A percentile compares a stretch with the other conserved stretches of the same genome.
Conservation (phyloP, 192 early-diverging fungal species). For the Rhizophagus sp. region DNA sequence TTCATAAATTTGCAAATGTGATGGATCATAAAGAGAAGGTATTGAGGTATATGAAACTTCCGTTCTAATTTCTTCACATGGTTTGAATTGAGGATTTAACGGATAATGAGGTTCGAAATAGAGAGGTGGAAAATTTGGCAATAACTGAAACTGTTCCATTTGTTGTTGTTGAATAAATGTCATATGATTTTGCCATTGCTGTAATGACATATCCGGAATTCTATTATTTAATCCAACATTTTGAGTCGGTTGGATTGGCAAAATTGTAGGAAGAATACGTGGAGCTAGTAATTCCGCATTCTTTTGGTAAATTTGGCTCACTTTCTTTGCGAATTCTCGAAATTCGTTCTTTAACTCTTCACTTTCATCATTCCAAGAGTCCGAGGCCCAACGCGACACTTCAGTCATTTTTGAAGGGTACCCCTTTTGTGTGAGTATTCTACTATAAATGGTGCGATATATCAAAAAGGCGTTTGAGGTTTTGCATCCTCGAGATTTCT, state of each 20-base stretch:
- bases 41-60: no score
- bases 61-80: no score
- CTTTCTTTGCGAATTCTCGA: constrained; percentile 5
- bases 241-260: neutral
- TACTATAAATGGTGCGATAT: constrained; percentile 15
- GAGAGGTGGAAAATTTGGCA: no score
- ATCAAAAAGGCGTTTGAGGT: constrained; percentile 18
- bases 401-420: constrained; percentile 8
- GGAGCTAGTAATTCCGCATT: neutral
- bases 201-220: no score
- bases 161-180: no score
- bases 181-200: no score
- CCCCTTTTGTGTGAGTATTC: neutral
- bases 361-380: constrained; percentile 9
- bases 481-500: constrained; percentile 8
- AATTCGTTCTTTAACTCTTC: constrained; percentile 2
- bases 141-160: no score
- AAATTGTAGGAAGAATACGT: neutral
- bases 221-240: no score
- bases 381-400: constrained; percentile 4
- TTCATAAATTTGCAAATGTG: no score
- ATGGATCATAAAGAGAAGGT: no score
- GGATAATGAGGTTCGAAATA: no score
- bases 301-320: neutral
- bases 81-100: no score